Evolutionary conservation across 1,284 basidiomycete genomes (phyloP), one percentile per base, ranked within the genome.

Genomic region (Microbotryum scabiosae): DNA sequence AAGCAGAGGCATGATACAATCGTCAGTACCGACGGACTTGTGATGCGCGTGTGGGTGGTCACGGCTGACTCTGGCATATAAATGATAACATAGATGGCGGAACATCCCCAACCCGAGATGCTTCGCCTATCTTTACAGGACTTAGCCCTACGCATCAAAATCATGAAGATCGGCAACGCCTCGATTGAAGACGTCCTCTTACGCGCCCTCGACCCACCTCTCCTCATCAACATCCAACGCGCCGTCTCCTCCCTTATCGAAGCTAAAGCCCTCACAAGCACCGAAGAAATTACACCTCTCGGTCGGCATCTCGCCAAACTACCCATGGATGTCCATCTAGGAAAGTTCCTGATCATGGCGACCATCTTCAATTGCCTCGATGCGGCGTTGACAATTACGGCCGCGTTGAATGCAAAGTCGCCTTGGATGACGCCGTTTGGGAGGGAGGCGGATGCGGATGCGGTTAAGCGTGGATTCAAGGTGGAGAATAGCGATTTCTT

Each of bases 71-170:
- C 20, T n/a, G 32, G 36, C 10, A 50, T 49, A 26, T 21, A 26
- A n/a, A 56, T 48, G 20, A 58, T 32, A 25, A 5, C 30, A 18
- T 62, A 93, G 89, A 82, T 98, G 78, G 85, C 87, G 2, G 89
- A 93, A 25, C 87, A 93, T 74, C 92, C 93, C 2, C 81, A 93
- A 50, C 96, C 94, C 0, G 94, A 99, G 75, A 98, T 98, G 84
- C 85, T 90, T 76, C 84, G 96, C 26, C 79, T 98, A 5, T 96
- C 93, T 66, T 79, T 98, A 30, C 93, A 94, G 60, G 92, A 97
- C 73, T 82, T 99, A 21, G 90, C 92, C 0, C 79, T 99, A 53
- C 86, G 92, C 54, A 97, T 94, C 77, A 99, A 99, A 78, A 94
- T 97, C 63, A 88, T 98, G 83, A 91, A 88, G 68, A 77, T 97